These are phyloP conservation scores for Trichosporon coremiiforme DNA, from an alignment of 1,284 basidiomycete species.

Conservation along the genomic window DNA sequence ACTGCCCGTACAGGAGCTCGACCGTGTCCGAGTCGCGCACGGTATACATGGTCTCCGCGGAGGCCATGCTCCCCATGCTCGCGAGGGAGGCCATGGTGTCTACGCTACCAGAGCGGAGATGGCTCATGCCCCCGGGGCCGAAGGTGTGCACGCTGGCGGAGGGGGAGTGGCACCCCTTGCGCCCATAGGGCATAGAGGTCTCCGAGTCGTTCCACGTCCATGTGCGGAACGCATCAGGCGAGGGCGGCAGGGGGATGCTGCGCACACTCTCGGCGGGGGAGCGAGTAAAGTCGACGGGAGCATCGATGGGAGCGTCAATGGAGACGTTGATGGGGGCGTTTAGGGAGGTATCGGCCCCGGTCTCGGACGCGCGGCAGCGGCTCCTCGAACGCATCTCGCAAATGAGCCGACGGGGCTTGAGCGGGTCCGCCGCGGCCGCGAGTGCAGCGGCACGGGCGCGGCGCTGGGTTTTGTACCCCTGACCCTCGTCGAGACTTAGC, in stretches of 20 bases:
- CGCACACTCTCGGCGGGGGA: not conserved
- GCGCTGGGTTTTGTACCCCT: not conserved
- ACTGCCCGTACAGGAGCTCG: conserved; percentile 4
- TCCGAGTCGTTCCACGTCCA: not conserved
- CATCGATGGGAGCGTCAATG: not conserved
- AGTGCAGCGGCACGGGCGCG: conserved; percentile 19
- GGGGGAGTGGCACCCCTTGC: not conserved
- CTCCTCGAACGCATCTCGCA: conserved; percentile 14
- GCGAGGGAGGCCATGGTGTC: not conserved
- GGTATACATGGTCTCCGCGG: not conserved
- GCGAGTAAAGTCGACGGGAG: conserved; percentile 6
- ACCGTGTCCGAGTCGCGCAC: not conserved
- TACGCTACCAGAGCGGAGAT: not conserved
- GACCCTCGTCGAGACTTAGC: not conserved
- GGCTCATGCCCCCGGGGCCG: not conserved
- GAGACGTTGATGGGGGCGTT: no score
- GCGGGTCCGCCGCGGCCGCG: conserved; percentile 22
- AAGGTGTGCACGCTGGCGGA: conserved; percentile 24
- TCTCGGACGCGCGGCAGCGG: conserved; percentile 10
- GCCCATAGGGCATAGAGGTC: not conserved
- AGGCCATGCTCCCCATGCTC: not conserved
- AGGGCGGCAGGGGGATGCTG: not conserved
- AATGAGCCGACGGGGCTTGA: conserved; percentile 23
- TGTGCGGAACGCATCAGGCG: not conserved
- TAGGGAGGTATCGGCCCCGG: not conserved